Percentiles rank a stretch among this genome's conserved stretches.
These are phyloP conservation scores for Oryza rufipogon DNA, from an alignment of 176 grass and related monocot genomes.

Conservation along the genomic window DNA sequence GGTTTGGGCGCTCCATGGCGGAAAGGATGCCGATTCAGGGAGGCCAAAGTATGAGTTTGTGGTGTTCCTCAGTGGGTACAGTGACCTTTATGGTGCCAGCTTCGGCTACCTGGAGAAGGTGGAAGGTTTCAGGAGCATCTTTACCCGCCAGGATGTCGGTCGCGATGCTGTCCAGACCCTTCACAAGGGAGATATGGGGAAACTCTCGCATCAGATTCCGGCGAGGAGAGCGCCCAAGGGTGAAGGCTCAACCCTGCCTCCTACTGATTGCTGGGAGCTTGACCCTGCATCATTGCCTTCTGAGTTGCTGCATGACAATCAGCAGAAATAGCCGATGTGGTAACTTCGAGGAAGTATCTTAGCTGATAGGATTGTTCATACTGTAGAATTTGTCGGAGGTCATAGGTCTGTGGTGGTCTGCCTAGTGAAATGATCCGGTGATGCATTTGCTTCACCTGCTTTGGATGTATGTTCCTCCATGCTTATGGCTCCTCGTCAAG, in stretches of 20 bases:
- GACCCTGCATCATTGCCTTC: slow-evolving; percentile 84
- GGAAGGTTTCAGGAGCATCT: slow-evolving; percentile 80
- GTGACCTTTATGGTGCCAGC: slow-evolving; percentile 64
- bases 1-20: slow-evolving; percentile 75
- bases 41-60: slow-evolving; percentile 64
- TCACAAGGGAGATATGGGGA: slow-evolving; percentile 48
- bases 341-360: background rate
- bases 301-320: slow-evolving; percentile 45
- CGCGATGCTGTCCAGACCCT: slow-evolving; percentile 59
- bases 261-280: slow-evolving; percentile 82
- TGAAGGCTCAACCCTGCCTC: slow-evolving; percentile 47
- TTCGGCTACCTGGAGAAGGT: slow-evolving; percentile 82
- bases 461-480: background rate
- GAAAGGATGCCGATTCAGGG: background rate
- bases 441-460: background rate
- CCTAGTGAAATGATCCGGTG: slow-evolving; percentile 1
- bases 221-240: slow-evolving; percentile 55
- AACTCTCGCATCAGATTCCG: slow-evolving; percentile 77
- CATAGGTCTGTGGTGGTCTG: slow-evolving; percentile 11
- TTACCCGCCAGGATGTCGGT: slow-evolving; percentile 60
- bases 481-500: slow-evolving; percentile 21
- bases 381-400: slow-evolving; percentile 1
- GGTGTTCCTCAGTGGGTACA: slow-evolving; percentile 72
- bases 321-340: slow-evolving; percentile 7
- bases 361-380: slow-evolving; percentile 32